phyloP scores from a whole-genome alignment of 148 eudicot species.

The Vaccinium myrtillus region DNA sequence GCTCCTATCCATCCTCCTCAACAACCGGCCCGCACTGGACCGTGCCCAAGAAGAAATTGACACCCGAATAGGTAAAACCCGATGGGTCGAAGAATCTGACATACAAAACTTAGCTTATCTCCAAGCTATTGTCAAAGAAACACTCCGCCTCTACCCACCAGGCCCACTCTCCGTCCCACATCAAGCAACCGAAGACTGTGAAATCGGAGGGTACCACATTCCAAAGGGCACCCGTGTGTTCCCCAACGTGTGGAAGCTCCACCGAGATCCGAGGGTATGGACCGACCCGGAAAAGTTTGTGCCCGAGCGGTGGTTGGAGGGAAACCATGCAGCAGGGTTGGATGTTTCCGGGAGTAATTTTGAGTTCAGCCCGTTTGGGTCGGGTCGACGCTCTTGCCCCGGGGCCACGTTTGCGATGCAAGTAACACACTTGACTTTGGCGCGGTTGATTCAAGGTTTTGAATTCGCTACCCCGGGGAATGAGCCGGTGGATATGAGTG shows the following conservation, averaged over 20 bases:
- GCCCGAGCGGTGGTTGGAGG: neutral
- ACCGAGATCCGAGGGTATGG: neutral
- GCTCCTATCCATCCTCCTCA: neutral
- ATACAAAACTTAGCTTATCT: neutral
- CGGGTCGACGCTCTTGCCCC: neutral
- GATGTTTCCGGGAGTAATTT: neutral
- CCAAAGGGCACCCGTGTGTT: neutral
- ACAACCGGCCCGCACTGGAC: neutral
- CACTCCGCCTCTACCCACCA: neutral
- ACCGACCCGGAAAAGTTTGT: neutral
- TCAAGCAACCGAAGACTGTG: neutral
- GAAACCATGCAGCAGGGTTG: neutral
- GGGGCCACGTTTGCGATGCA: neutral
- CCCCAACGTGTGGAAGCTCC: neutral
- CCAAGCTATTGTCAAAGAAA: neutral
- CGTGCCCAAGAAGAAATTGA: slow-evolving; percentile 1
- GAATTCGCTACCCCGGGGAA: neutral
- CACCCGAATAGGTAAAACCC: neutral
- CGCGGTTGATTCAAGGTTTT: neutral
- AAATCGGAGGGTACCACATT: neutral
- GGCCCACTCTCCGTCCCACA: neutral
- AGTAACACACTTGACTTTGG: neutral
- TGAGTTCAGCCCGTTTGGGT: neutral
- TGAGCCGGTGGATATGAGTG: neutral
- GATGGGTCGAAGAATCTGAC: neutral